Conservation (phyloP, 2,329 filamentous ascomycete genomes). For the Davidsoniella australis region DNA sequence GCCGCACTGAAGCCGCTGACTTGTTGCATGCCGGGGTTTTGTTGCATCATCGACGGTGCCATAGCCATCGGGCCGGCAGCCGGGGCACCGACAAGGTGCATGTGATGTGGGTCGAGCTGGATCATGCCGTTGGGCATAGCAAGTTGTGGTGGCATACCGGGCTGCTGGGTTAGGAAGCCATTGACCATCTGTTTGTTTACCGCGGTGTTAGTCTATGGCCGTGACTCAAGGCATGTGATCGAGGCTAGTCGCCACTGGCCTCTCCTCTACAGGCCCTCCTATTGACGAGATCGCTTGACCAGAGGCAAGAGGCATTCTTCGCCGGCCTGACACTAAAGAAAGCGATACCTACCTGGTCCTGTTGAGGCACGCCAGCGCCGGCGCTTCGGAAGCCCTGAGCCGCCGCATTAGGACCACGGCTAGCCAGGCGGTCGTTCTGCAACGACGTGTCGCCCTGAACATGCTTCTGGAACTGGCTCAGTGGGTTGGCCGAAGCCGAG, state of each 20-base stretch:
- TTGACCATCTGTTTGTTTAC: conserved; percentile 59
- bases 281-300: no score
- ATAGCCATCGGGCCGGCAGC: conserved; percentile 34
- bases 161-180: conserved; percentile 71
- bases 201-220: background rate
- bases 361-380: conserved; percentile 43
- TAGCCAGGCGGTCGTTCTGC: conserved; percentile 76
- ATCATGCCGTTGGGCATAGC: conserved; percentile 31
- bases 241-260: conserved; percentile 17
- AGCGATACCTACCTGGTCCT: conserved; percentile 47
- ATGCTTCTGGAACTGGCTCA: conserved; percentile 95
- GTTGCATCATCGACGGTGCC: conserved; percentile 28
- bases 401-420: conserved; percentile 51
- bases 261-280: background rate
- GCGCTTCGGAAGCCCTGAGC: conserved; percentile 64
- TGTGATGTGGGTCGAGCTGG: conserved; percentile 31
- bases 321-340: background rate
- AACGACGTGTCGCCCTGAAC: conserved; percentile 90
- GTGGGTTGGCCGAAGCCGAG: conserved; percentile 86
- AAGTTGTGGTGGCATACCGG: conserved; percentile 37
- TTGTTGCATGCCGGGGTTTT: conserved; percentile 13
- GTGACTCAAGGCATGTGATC: background rate
- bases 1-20: conserved; percentile 54
- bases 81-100: conserved; percentile 5
- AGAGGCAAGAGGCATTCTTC: no score